These are phyloP conservation scores for Graphilbum ipis-grandicollis DNA, from an alignment of 2,329 filamentous ascomycete genomes.

Conservation along the genomic window DNA sequence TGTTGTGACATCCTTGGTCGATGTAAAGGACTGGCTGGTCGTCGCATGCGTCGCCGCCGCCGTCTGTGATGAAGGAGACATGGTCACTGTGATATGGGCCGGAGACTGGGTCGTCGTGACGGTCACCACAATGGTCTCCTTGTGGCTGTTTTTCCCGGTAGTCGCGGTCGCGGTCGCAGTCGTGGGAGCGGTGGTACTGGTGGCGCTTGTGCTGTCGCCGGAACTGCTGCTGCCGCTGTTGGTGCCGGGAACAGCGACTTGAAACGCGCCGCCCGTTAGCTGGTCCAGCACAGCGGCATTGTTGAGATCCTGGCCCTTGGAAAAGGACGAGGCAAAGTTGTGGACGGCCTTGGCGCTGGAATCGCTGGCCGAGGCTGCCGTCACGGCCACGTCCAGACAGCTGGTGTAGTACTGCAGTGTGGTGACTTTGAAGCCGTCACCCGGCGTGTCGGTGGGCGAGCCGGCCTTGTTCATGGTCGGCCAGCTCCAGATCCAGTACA, in stretches of 20 bases:
- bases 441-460: constrained; percentile 14
- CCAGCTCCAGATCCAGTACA: constrained; percentile 99
- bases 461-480: constrained; percentile 33
- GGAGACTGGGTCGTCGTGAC: constrained; percentile 18
- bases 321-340: constrained; percentile 13
- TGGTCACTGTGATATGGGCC: constrained; percentile 6
- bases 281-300: constrained; percentile 26
- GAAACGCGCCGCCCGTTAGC: constrained; percentile 23
- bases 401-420: constrained; percentile 20
- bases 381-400: constrained; percentile 23
- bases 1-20: not conserved
- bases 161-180: not conserved
- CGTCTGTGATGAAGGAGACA: not conserved
- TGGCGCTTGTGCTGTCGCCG: constrained; percentile 7
- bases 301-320: constrained; percentile 21
- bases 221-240: constrained; percentile 1
- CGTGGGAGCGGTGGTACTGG: constrained; percentile 5
- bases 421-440: constrained; percentile 15
- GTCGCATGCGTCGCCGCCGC: not conserved
- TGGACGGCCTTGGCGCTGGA: not conserved
- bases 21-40: not conserved
- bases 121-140: constrained; percentile 19
- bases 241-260: constrained; percentile 15
- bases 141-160: constrained; percentile 12
- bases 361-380: not conserved